Evolutionary conservation across 192 early-diverging fungal species (phyloP), one percentile per base, ranked within the genome.

Genomic region (Pilaira anomala): DNA sequence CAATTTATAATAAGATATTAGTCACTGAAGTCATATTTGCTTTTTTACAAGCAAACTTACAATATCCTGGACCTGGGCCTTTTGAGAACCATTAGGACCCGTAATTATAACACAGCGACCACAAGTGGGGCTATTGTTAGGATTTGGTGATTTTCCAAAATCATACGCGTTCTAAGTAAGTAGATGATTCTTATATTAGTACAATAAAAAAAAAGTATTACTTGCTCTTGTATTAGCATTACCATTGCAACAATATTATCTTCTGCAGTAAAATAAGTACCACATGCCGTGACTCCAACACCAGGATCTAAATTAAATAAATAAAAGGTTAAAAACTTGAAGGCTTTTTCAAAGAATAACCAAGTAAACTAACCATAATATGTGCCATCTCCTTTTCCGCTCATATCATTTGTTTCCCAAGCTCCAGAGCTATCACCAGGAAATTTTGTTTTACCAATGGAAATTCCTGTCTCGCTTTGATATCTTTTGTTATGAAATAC

Each of bases 11-110:
- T 53, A 22, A 68, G 62, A 67, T 48, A 28, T 59, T 30, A 52
- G 49, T 46, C 19, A 63, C 6, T 40, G 30, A 26, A 40, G 21
- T 33, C 22, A 28, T 7, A 45, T 26, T 44, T 29, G 7, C 30
- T 33, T 22, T 24, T 58, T 39, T 42, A 48, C 2, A 46, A 18
- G 18, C 29, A 46, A 36, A 29, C 39, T 40, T 79, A 84, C 83
- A 79, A 74, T 80, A 30, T 85, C 83, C 22, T 78, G 73, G 16
- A 85, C 67, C 19, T 76, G 78, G 1, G 76, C 83, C 51, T 77
- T 68, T 28, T 75, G 71, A 4, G 69, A 76, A 25, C 83, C 83
- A 22, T 75, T 67, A 11, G 80, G 76, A 13, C 83, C 83, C 5
- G 66, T 75, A 3, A 85, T 60, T 19, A 63, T 54, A 19, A 85